These are phyloP conservation scores for Corymbia citriodora DNA, from an alignment of 441 rosid genomes.

Conservation along the genomic window DNA sequence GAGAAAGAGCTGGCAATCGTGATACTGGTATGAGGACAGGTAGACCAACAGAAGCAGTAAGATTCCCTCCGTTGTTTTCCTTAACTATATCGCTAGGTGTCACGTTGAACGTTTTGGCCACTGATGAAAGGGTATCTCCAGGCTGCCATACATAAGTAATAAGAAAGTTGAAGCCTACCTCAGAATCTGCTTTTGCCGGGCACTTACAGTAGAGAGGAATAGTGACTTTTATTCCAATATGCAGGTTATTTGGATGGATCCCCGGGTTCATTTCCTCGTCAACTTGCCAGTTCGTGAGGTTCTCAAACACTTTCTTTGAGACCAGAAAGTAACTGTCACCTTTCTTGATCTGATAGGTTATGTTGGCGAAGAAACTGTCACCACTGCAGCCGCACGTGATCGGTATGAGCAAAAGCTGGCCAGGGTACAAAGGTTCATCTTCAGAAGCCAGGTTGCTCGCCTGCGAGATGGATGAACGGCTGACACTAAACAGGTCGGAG, in stretches of 20 bases:
- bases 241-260: slow-evolving; percentile 25
- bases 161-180: slow-evolving; percentile 28
- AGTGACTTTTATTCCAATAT: slow-evolving; percentile 33
- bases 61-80: slow-evolving; percentile 33
- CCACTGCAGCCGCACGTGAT: slow-evolving; percentile 42
- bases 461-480: slow-evolving; percentile 26
- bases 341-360: slow-evolving; percentile 41
- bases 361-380: slow-evolving; percentile 36
- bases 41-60: slow-evolving; percentile 18
- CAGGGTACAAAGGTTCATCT: slow-evolving; percentile 26
- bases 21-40: slow-evolving; percentile 50
- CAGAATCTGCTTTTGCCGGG: slow-evolving; percentile 22
- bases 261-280: slow-evolving; percentile 32
- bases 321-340: slow-evolving; percentile 45
- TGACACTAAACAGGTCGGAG: slow-evolving; percentile 40
- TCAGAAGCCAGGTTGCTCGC: slow-evolving; percentile 46
- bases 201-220: slow-evolving; percentile 60
- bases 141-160: slow-evolving; percentile 56
- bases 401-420: slow-evolving; percentile 53
- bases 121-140: slow-evolving; percentile 27
- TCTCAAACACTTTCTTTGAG: slow-evolving; percentile 31
- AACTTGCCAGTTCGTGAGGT: slow-evolving; percentile 36
- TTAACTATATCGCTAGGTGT: slow-evolving; percentile 21
- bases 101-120: slow-evolving; percentile 32
- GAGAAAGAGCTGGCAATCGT: slow-evolving; percentile 35